Percentiles rank a stretch among this genome's conserved stretches.
Evolutionary conservation across 805 yeast species (phyloP).

Genomic region (Spathaspora gorwiae): DNA sequence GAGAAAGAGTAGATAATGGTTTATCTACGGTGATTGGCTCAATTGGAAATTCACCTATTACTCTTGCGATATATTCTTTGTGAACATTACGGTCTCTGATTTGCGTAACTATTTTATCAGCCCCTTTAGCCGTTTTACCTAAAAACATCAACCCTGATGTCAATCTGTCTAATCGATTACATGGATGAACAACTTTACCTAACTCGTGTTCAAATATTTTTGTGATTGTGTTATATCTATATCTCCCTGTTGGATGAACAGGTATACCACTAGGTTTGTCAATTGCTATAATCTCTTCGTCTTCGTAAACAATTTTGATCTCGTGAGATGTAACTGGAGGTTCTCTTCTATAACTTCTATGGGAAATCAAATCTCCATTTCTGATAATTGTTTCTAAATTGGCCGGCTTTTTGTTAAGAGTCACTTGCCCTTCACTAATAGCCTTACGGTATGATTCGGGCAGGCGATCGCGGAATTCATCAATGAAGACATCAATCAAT

Average conservation of each 20-base stretch:
- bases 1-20: conserved; percentile 68
- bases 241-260: conserved; percentile 91
- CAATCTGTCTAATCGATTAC: conserved; percentile 83
- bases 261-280: conserved; percentile 96
- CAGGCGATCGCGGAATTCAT: conserved; percentile 80
- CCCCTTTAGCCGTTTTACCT: conserved; percentile 76
- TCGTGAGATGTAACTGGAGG: conserved; percentile 67
- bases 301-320: conserved; percentile 65
- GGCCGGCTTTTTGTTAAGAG: conserved; percentile 65
- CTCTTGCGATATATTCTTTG: conserved; percentile 85
- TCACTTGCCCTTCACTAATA: conserved; percentile 60
- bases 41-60: conserved; percentile 77
- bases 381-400: conserved; percentile 57
- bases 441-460: conserved; percentile 56
- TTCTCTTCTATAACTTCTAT: conserved; percentile 82
- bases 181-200: conserved; percentile 63
- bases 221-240: conserved; percentile 70
- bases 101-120: conserved; percentile 70
- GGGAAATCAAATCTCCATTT: conserved; percentile 81
- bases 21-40: conserved; percentile 52
- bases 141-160: conserved; percentile 93
- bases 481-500: conserved; percentile 71
- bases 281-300: conserved; percentile 72
- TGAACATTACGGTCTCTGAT: conserved; percentile 66
- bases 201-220: conserved; percentile 70